Evolutionary conservation across 192 early-diverging fungal genomes (phyloP), one percentile per base, ranked within the genome.

Genomic region (Diversispora epigaea): DNA sequence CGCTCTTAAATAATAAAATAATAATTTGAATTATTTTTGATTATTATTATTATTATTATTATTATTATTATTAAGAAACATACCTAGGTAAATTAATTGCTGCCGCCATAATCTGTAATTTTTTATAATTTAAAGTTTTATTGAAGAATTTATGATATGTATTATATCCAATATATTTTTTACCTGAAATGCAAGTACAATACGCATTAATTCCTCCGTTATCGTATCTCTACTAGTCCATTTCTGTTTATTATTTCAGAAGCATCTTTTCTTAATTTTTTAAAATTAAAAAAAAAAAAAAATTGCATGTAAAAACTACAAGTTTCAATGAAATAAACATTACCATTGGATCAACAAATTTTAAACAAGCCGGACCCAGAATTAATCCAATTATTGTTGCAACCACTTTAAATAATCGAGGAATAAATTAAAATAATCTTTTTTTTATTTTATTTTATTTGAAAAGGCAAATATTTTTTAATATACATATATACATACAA

Each of bases 331-430:
- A 5, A 46, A 73, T 71, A 49, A 75, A 44, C 80, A 80, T 79
- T 2, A 66, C 57, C 21, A 63, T 62, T 1, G 87, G 90, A 77
- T 95, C 78, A 45, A 95, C 76, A 71, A 91, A 80, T 46, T 91
- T 87, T 22, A 89, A 79, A 49, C 81, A 90, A 43, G 84, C 72
- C 0, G 94, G 93, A 3, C 95, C 94, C 60, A 95, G 78, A 19
- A 90, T 77, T 21, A 98, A 88, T 6, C 96, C 95, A 57, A 91
- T 82, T 7, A 91, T 71, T 25, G 90, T 91, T 22, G 96, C 88
- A 10, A 98, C 88, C 40, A 95, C 84, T 88, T 63, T 17, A 32
- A 19, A 21, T 32, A 7, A 3, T 32, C 1, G 11, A 68, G 47
- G 6, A 56, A 32, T 46, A 22, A 49, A 75, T 46, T 68, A 47